phyloP scores from a whole-genome alignment of 768 basidiomycete species.

The Boletus reticuloceps region DNA sequence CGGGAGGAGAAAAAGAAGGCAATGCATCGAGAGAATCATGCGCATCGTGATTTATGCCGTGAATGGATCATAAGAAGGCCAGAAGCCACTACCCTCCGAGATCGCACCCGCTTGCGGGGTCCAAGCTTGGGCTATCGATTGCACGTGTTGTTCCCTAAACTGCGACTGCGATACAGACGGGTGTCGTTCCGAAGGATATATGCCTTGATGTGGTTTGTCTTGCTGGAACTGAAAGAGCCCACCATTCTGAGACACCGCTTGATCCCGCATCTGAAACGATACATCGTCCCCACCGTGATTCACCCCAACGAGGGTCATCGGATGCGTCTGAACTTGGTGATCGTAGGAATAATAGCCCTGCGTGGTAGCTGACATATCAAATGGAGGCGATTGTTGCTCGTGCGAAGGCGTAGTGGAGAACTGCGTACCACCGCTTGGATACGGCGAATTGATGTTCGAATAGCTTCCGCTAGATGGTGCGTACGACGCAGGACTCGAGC shows the following conservation, averaged over 20 bases:
- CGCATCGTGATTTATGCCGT: slow-evolving; percentile 13
- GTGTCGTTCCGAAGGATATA: slow-evolving; percentile 26
- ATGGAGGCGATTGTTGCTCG: slow-evolving; percentile 21
- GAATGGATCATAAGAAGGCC: slow-evolving; percentile 27
- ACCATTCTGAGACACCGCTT: slow-evolving; percentile 13
- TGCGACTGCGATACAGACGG: slow-evolving; percentile 17
- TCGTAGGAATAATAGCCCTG: slow-evolving; percentile 24
- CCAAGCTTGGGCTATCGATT: slow-evolving; percentile 17
- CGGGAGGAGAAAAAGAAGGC: not conserved
- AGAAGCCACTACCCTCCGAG: slow-evolving; percentile 20
- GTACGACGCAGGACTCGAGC: slow-evolving; percentile 26
- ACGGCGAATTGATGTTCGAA: slow-evolving; percentile 26
- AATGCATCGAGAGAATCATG: not conserved
- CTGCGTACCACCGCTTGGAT: slow-evolving; percentile 17
- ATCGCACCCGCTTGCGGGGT: slow-evolving; percentile 12
- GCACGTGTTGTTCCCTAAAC: slow-evolving; percentile 16
- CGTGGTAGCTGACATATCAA: slow-evolving; percentile 17
- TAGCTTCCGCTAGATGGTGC: slow-evolving; percentile 24
- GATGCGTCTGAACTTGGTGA: slow-evolving; percentile 9
- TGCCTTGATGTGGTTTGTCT: slow-evolving; percentile 23
- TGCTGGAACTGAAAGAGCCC: slow-evolving; percentile 17
- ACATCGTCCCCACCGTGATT: slow-evolving; percentile 14
- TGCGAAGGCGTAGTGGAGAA: slow-evolving; percentile 18
- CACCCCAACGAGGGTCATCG: slow-evolving; percentile 21
- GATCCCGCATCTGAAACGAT: slow-evolving; percentile 17